Conservation (phyloP, 73 alveolate genomes). For the Tetrahymena malaccensis region DNA sequence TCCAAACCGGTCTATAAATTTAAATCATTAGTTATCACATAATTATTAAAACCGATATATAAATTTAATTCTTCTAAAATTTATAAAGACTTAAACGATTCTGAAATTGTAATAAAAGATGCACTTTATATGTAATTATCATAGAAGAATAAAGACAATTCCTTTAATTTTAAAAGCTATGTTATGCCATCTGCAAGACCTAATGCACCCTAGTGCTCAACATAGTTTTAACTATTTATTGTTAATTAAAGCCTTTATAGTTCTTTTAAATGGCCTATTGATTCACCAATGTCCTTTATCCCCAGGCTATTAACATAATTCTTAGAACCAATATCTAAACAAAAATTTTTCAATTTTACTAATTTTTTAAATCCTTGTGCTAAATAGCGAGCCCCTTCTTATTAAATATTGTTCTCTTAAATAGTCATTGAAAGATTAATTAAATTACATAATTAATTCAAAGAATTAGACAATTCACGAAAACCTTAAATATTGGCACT, state of each 20-base stretch:
- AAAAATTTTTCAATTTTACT: neutral
- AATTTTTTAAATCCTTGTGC: neutral
- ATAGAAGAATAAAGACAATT: neutral
- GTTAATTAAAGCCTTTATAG: neutral
- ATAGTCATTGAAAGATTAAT: neutral
- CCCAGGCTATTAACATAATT: neutral
- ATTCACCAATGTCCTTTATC: neutral
- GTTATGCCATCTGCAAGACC: neutral
- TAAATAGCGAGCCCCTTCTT: neutral
- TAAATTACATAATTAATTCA: neutral
- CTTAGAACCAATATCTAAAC: neutral
- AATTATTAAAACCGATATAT: neutral
- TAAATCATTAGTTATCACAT: too few species aligned
- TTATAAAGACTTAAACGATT: neutral
- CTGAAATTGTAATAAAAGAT: too few species aligned
- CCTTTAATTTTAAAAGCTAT: neutral
- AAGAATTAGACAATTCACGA: neutral
- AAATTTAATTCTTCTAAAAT: neutral
- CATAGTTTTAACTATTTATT: neutral
- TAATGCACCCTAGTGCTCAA: neutral
- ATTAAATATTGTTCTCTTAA: neutral
- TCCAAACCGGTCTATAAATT: neutral
- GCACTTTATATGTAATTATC: neutral
- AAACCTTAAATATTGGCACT: neutral
- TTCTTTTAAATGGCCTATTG: neutral